These are phyloP conservation scores for Gentiana dahurica DNA, from an alignment of 257 asterid genomes.

Conservation along the genomic window DNA sequence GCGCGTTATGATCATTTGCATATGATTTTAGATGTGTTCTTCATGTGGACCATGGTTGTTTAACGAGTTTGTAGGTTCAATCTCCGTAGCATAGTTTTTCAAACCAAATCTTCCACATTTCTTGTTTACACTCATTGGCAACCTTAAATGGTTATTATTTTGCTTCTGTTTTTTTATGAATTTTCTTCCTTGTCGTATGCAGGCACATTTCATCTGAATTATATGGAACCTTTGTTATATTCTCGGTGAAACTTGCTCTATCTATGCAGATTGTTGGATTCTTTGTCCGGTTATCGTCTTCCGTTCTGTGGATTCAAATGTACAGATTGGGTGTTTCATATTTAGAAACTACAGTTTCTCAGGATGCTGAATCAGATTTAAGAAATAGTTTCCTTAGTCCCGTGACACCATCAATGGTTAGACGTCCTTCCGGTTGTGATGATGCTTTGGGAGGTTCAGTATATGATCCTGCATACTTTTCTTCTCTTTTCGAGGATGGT, in stretches of 20 bases:
- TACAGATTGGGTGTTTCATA: constrained; percentile 84
- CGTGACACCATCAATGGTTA: constrained; percentile 48
- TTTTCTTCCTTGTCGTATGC: constrained; percentile 13
- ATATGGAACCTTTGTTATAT: constrained; percentile 53
- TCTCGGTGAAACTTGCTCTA: constrained; percentile 78
- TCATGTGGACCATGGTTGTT: no score
- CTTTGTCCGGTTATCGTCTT: constrained; percentile 68
- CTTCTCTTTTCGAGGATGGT: constrained; percentile 74
- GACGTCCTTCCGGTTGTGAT: constrained; percentile 55
- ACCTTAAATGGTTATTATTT: no score
- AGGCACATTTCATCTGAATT: constrained; percentile 62
- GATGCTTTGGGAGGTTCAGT: constrained; percentile 67
- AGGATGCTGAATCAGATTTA: constrained; percentile 66
- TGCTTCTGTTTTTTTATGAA: no score
- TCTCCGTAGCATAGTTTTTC: no score
- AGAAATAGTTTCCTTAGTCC: constrained; percentile 81
- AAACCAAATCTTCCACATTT: no score
- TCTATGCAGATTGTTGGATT: constrained; percentile 80
- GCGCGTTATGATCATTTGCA: no score
- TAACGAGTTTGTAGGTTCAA: no score
- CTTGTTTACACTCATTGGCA: no score
- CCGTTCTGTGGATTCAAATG: constrained; percentile 88
- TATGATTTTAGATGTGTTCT: no score
- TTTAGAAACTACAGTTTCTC: constrained; percentile 40
- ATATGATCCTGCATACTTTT: constrained; percentile 68